Conservation (phyloP, 2,329 filamentous ascomycete species). For the Teratosphaeria pseudoeucalypti region DNA sequence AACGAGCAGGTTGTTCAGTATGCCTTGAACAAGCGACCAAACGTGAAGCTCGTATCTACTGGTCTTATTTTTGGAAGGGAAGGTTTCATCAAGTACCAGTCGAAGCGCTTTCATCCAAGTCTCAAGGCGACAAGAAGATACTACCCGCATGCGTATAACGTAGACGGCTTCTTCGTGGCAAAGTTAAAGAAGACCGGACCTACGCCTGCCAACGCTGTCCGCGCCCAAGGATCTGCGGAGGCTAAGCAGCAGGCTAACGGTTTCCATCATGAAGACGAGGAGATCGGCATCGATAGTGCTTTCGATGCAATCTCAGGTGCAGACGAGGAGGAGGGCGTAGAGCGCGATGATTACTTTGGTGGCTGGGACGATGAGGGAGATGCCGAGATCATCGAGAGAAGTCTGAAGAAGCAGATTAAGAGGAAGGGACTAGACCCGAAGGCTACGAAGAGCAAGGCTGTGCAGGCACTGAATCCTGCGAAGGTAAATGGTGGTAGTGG, state of each 20-base stretch:
- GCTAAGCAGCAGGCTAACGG: slow-evolving; percentile 20
- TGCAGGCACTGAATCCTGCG: slow-evolving; percentile 3
- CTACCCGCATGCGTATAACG: slow-evolving; percentile 87
- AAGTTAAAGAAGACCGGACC: slow-evolving; percentile 91
- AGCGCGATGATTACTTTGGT: slow-evolving; percentile 34
- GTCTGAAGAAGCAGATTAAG: slow-evolving; percentile 32
- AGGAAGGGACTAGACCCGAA: slow-evolving; percentile 40
- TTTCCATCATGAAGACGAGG: slow-evolving; percentile 16
- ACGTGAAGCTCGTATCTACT: slow-evolving; percentile 86
- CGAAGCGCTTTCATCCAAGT: slow-evolving; percentile 80
- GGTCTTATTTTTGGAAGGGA: slow-evolving; percentile 83
- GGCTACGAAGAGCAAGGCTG: slow-evolving; percentile 19
- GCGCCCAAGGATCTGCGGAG: slow-evolving; percentile 26
- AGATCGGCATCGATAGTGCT: slow-evolving; percentile 46
- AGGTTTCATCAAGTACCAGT: slow-evolving; percentile 81
- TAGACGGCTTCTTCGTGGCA: slow-evolving; percentile 96
- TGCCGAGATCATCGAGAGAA: slow-evolving; percentile 36
- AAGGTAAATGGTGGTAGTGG: not conserved
- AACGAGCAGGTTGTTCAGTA: slow-evolving; percentile 93
- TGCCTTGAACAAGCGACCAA: slow-evolving; percentile 79
- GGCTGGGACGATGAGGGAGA: slow-evolving; percentile 44
- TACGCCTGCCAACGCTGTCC: slow-evolving; percentile 51
- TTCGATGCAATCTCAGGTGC: slow-evolving; percentile 45
- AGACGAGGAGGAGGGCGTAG: slow-evolving; percentile 37
- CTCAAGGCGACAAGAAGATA: slow-evolving; percentile 76